Conservation (phyloP, 257 asterid species). For the Cordia subcordata region DNA sequence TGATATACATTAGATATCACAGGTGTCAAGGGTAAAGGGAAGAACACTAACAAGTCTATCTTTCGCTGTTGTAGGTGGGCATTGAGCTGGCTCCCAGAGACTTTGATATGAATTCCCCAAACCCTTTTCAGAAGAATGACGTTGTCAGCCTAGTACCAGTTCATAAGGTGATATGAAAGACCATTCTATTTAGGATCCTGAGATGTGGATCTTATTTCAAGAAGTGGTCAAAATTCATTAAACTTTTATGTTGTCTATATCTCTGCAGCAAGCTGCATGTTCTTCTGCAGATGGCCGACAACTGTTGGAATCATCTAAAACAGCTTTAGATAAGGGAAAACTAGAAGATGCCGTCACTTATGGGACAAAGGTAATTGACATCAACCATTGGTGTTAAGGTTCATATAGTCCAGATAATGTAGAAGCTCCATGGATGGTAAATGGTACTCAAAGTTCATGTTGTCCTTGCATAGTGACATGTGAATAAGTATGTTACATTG, state of each 20-base stretch:
- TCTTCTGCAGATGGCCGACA: slow-evolving; percentile 96
- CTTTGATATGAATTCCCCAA: slow-evolving; percentile 66
- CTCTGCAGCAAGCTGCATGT: slow-evolving; percentile 89
- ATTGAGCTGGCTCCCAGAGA: slow-evolving; percentile 89
- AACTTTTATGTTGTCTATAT: slow-evolving; percentile 13
- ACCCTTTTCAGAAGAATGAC: slow-evolving; percentile 69
- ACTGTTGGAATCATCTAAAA: slow-evolving; percentile 89
- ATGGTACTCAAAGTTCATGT: not conserved
- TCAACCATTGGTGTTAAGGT: not conserved
- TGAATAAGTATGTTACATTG: not conserved
- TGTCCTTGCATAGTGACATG: not conserved
- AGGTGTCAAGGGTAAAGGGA: slow-evolving; percentile 4
- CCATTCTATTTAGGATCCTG: slow-evolving; percentile 8
- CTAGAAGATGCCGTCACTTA: slow-evolving; percentile 93
- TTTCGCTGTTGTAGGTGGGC: slow-evolving; percentile 59
- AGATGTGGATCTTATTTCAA: slow-evolving; percentile 13
- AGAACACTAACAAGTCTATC: not conserved
- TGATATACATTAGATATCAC: too few relatives aligned
- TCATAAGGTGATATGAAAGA: slow-evolving; percentile 58
- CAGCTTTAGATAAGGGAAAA: slow-evolving; percentile 88
- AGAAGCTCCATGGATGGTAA: not conserved
- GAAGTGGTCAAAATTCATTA: slow-evolving; percentile 3
- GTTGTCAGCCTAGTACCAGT: slow-evolving; percentile 83
- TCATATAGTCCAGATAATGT: slow-evolving; percentile 2
- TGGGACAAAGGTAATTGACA: slow-evolving; percentile 75